Base-by-base conservation (phyloP, 75 land plant species). In the Cunninghamia lanceolata region DNA sequence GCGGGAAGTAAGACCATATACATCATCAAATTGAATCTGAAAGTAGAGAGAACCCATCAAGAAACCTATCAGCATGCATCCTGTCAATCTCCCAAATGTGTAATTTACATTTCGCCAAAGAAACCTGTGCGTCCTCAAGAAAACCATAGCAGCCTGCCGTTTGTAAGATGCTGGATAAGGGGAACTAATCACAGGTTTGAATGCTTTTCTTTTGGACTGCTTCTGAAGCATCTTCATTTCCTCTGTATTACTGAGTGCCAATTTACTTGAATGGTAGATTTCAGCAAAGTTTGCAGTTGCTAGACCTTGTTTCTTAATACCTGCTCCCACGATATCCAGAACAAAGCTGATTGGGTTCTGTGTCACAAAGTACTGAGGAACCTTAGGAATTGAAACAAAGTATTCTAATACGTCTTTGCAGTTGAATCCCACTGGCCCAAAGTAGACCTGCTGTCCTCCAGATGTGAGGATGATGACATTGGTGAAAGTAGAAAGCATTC, bases 41-140 rank as follows among this genome's bases (percentile, higher is more conserved):
- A 87, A 90, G 63, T 89, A 92, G 3, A 92, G 83, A 56, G 93
- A 90, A 70, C 93, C 93, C 86, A 92, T 79, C 52, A 92, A 50
- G 14, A 92, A 52, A 54, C 85, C 87, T 73, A 90, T 83, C 74
- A 79, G 32, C 5, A 87, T 38, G 82, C 86, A 83, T n/a, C 87
- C 85, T 53, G 86, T 88, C 47, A 92, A 85, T 85, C 93, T 84
- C n/a, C 89, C 88, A 50, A 85, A 89, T 52, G 84, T 92, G 88
- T 92, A 92, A 80, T 71, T 63, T 25, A 89, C 87, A 79, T 92
- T 92, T 76, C 93, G 80, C 91, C 89, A 92, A 30, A 80, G 85
- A 83, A 89, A 83, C 30, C 87, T 86, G 9, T 86, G 87, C 11
- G 86, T 89, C 47, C 90, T 54, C 36, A 89, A 66, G 43, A 89